Evolutionary conservation across 2,329 filamentous ascomycete species (phyloP), one percentile per base, ranked within the genome.

Genomic region (Aspergillus uvarum): DNA sequence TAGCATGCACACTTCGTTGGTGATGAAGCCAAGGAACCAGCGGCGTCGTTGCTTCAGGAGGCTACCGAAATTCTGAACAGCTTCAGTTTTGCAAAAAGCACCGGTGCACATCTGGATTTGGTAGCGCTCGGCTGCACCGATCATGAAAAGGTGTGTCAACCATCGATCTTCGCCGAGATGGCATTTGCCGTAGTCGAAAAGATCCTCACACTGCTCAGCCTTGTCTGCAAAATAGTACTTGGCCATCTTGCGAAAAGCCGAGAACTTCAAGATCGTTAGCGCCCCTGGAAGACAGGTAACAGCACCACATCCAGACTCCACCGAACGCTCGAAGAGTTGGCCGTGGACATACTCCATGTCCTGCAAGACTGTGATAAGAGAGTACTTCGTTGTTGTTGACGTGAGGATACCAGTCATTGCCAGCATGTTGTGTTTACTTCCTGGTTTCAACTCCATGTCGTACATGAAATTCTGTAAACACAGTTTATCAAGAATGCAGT

Each of bases 271-370:
- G 80, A 97, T 96, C 0, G 94, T 98, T 67, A 98, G 79, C n/a
- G 94, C 94, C 29, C 95, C 94, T 0, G 95, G 95, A 51, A 99
- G 82, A 76, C 94, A 99, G 35, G 94, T 98, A 51, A 99, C 94
- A 5, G 94, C 87, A 55, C 94, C 94, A 73, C 94, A 97, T 7
- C 90, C 91, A 5, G 94, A 97, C 73, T 99, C 94, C 32, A 98
- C 93, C 0, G 93, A 96, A 58, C 94, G 88, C 76, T 99, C 95
- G 71, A 97, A 97, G 4, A 98, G 84, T 75, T 99, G 95, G 5
- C 94, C 95, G 75, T 98, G 95, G 29, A 98, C 90, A 71, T 98
- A 98, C 76, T 99, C 95, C 89, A 98, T 96, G 68, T 99, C 94
- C 76, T 99, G 94, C 5, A 99, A 82, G 14, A 99, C 81, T 0